Conservation (phyloP, 2,329 filamentous ascomycete genomes). For the Shiraia bambusicola region DNA sequence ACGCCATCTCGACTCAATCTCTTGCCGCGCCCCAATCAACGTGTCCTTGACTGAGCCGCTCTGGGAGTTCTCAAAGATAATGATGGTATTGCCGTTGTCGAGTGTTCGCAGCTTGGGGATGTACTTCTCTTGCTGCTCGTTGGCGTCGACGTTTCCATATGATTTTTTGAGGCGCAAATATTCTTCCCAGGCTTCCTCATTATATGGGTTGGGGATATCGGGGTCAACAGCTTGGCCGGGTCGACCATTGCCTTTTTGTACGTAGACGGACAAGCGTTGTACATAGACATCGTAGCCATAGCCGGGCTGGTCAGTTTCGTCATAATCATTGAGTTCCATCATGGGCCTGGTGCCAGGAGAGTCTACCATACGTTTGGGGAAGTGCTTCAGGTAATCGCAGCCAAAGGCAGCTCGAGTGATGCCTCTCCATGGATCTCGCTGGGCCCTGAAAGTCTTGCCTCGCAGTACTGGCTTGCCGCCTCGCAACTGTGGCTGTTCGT, state of each 20-base stretch:
- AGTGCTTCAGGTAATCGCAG: conserved; percentile 55
- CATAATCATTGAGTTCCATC: conserved; percentile 55
- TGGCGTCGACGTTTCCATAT: conserved; percentile 30
- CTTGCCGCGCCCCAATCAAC: conserved; percentile 52
- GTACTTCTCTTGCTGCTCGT: conserved; percentile 38
- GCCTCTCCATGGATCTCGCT: conserved; percentile 55
- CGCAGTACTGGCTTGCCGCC: conserved; percentile 56
- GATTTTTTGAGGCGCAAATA: conserved; percentile 35
- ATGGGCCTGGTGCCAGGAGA: conserved; percentile 41
- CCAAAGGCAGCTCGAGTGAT: conserved; percentile 54
- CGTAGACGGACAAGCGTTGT: conserved; percentile 53
- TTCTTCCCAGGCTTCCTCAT: conserved; percentile 39
- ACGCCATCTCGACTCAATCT: conserved; percentile 56
- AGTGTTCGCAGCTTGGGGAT: conserved; percentile 47
- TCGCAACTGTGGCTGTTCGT: conserved; percentile 50
- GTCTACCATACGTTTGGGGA: conserved; percentile 31
- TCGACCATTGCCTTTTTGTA: conserved; percentile 51
- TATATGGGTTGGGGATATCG: conserved; percentile 51
- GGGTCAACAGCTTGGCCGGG: conserved; percentile 42
- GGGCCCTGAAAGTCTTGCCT: conserved; percentile 53
- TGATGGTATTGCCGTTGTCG: conserved; percentile 54
- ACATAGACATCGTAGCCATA: conserved; percentile 55
- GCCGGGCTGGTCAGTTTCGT: conserved; percentile 45
- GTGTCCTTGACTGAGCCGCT: conserved; percentile 53
- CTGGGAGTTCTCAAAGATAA: conserved; percentile 56